Evolutionary conservation across 2,329 filamentous ascomycete species (phyloP).

Genomic region (Claviceps humidiphila): DNA sequence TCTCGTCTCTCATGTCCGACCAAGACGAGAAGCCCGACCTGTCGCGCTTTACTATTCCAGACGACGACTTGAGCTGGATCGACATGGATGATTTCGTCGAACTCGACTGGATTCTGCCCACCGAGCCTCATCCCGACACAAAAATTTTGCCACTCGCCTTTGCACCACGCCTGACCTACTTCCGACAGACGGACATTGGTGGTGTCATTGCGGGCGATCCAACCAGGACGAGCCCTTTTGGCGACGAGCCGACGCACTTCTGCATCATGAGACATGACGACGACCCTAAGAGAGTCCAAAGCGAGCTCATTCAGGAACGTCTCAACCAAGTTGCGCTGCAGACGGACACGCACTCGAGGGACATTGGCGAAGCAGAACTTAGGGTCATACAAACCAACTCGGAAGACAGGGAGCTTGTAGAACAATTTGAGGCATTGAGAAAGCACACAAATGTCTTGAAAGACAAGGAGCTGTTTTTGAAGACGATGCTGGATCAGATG

Average conservation of each 20-base stretch:
- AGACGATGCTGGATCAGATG: constrained; percentile 43
- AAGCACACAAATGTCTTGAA: constrained; percentile 42
- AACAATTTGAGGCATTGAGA: constrained; percentile 47
- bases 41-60: constrained; percentile 86
- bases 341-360: constrained; percentile 58
- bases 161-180: constrained; percentile 92
- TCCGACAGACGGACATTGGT: constrained; percentile 87
- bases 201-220: constrained; percentile 68
- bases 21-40: constrained; percentile 53
- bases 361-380: constrained; percentile 64
- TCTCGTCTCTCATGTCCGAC: constrained; percentile 37
- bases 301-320: constrained; percentile 69
- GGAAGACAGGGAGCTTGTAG: constrained; percentile 35
- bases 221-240: constrained; percentile 76
- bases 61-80: constrained; percentile 92
- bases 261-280: constrained; percentile 90
- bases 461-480: constrained; percentile 45
- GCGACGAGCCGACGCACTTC: constrained; percentile 82
- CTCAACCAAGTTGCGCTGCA: constrained; percentile 68
- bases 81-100: constrained; percentile 99
- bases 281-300: constrained; percentile 80
- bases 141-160: constrained; percentile 88
- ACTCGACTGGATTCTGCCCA: constrained; percentile 87
- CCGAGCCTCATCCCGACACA: constrained; percentile 80
- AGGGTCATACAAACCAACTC: constrained; percentile 39